A percentile compares a stretch with the other conserved stretches of the same genome.
Conservation (phyloP, 306 rosid species). For the Vigna reflexopilosa region DNA sequence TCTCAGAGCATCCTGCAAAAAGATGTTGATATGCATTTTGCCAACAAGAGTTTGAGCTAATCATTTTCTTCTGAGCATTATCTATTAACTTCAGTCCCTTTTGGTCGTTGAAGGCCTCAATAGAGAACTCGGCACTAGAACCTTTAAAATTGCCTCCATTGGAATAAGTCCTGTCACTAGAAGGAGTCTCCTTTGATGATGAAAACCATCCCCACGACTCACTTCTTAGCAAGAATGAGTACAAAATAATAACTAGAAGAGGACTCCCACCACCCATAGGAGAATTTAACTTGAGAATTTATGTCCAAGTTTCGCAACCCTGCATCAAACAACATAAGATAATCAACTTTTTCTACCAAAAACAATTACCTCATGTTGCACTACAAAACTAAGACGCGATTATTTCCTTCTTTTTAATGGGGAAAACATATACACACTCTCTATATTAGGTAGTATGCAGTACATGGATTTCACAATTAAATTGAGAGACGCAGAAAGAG, state of each 20-base stretch:
- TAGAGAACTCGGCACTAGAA: slow-evolving; percentile 63
- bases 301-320: slow-evolving; percentile 6
- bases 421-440: too few species aligned
- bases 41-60: slow-evolving; percentile 70
- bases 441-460: too few species aligned
- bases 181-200: slow-evolving; percentile 48
- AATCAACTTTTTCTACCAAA: neutral
- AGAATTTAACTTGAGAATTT: slow-evolving; percentile 15
- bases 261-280: slow-evolving; percentile 43
- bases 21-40: slow-evolving; percentile 68
- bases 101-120: slow-evolving; percentile 59
- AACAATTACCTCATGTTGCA: neutral
- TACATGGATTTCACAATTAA: too few species aligned
- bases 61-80: slow-evolving; percentile 65
- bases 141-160: slow-evolving; percentile 37
- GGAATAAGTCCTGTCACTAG: slow-evolving; percentile 37
- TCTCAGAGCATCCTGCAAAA: slow-evolving; percentile 77
- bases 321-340: slow-evolving; percentile 26
- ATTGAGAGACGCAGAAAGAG: neutral
- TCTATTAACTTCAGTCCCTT: slow-evolving; percentile 60
- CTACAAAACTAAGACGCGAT: neutral
- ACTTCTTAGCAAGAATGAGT: slow-evolving; percentile 38
- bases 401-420: too few species aligned
- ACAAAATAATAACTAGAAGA: slow-evolving; percentile 47
- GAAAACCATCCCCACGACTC: slow-evolving; percentile 78